Evolutionary conservation across 176 grass and related monocot species (phyloP).

Genomic region (Zea luxurians): DNA sequence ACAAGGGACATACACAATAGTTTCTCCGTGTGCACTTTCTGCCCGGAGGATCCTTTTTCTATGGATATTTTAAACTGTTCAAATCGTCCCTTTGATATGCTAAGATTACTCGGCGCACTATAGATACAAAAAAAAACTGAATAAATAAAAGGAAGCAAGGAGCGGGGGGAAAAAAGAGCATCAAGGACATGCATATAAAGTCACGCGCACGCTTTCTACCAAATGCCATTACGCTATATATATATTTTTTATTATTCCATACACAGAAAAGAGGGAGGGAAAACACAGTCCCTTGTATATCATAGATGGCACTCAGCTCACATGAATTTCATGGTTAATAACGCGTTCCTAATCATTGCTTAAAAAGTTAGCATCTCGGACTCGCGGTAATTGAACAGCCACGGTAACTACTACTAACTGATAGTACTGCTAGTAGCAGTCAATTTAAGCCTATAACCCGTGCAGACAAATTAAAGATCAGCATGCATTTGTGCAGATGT

Average conservation of each 20-base stretch:
- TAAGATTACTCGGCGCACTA: slow-evolving; percentile 30
- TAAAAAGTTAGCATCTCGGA: neutral
- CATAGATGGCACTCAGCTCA: neutral
- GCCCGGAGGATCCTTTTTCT: slow-evolving; percentile 47
- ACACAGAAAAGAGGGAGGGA: neutral
- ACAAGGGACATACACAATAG: slow-evolving; percentile 33
- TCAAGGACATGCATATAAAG: slow-evolving; percentile 37
- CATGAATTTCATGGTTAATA: neutral
- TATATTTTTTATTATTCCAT: neutral
- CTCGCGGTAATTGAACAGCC: neutral
- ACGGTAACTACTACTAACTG: neutral
- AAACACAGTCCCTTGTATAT: neutral
- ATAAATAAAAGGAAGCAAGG: neutral
- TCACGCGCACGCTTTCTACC: slow-evolving; percentile 13
- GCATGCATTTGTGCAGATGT: neutral
- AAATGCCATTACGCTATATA: slow-evolving; percentile 10
- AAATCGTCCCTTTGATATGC: slow-evolving; percentile 28
- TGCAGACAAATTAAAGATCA: neutral
- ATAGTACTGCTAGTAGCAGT: neutral
- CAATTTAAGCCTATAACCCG: neutral
- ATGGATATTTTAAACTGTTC: slow-evolving; percentile 39
- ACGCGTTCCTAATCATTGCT: neutral
- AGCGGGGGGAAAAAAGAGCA: neutral
- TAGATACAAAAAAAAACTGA: slow-evolving; percentile 7
- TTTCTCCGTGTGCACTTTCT: slow-evolving; percentile 40